phyloP scores from a whole-genome alignment of 257 asterid genomes.

The Solanum habrochaites region DNA sequence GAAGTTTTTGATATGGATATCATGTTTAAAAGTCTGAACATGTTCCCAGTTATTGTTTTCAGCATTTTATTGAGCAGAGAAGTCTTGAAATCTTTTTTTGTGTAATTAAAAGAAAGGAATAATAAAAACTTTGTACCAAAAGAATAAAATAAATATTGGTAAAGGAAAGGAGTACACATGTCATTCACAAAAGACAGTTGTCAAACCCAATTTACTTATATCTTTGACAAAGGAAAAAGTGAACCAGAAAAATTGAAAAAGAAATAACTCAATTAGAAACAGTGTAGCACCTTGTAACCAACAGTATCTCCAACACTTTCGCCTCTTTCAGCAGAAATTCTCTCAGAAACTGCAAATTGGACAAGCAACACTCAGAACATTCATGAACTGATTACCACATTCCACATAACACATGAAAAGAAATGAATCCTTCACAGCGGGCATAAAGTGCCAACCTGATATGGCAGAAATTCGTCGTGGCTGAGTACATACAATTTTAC shows the following conservation, averaged over 20 bases:
- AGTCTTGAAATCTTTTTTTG: neutral
- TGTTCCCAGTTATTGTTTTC: neutral
- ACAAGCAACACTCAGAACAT: neutral
- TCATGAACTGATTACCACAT: neutral
- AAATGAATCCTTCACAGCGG: neutral
- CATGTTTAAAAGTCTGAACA: neutral
- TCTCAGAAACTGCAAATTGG: conserved; percentile 71
- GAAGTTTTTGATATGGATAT: neutral
- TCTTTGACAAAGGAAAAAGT: neutral
- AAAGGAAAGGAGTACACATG: neutral
- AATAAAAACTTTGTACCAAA: neutral
- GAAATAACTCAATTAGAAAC: neutral
- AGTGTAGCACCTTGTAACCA: conserved; percentile 76
- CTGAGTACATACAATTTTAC: conserved; percentile 89
- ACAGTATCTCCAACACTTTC: conserved; percentile 77
- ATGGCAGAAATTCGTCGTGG: conserved; percentile 92
- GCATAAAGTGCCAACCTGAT: conserved; percentile 44
- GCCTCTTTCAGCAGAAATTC: conserved; percentile 93
- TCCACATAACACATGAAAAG: neutral
- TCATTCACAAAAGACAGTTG: neutral
- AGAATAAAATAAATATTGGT: neutral
- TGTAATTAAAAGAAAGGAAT: neutral
- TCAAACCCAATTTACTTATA: neutral
- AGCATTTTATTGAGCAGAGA: neutral
- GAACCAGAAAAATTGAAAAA: neutral